These are phyloP conservation scores for Isoetes taiwanensis DNA, from an alignment of 75 land plant species.

Conservation along the genomic window DNA sequence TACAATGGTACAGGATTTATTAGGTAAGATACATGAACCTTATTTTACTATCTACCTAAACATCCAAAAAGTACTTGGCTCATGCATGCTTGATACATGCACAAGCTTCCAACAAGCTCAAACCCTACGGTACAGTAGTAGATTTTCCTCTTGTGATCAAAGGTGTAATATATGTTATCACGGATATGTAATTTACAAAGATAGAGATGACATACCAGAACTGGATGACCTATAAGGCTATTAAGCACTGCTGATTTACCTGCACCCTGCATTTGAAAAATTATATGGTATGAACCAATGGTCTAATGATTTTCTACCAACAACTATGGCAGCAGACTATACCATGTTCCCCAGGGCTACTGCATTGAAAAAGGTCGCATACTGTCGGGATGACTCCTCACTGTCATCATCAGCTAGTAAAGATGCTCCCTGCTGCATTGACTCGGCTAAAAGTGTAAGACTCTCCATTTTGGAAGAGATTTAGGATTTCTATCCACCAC, in stretches of 20 bases:
- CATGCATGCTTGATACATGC: too few species aligned
- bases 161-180: background rate
- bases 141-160: too few species aligned
- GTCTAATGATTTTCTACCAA: background rate
- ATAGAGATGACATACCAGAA: slow-evolving; percentile 49
- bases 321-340: background rate
- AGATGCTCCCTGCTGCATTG: slow-evolving; percentile 79
- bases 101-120: too few species aligned
- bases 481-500: too few species aligned
- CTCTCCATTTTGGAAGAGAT: too few species aligned
- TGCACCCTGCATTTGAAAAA: slow-evolving; percentile 52
- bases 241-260: slow-evolving; percentile 96
- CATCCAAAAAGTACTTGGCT: too few species aligned
- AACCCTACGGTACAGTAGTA: too few species aligned
- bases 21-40: too few species aligned
- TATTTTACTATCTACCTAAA: too few species aligned
- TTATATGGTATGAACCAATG: background rate
- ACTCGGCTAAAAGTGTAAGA: slow-evolving; percentile 59
- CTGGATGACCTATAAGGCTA: slow-evolving; percentile 92
- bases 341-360: slow-evolving; percentile 97
- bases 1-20: too few species aligned
- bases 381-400: slow-evolving; percentile 38
- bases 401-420: slow-evolving; percentile 76
- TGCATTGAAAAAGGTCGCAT: slow-evolving; percentile 70
- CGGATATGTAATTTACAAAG: background rate